phyloP scores from a whole-genome alignment of 2,329 filamentous ascomycete species.

The Trichoderma pleuroti region DNA sequence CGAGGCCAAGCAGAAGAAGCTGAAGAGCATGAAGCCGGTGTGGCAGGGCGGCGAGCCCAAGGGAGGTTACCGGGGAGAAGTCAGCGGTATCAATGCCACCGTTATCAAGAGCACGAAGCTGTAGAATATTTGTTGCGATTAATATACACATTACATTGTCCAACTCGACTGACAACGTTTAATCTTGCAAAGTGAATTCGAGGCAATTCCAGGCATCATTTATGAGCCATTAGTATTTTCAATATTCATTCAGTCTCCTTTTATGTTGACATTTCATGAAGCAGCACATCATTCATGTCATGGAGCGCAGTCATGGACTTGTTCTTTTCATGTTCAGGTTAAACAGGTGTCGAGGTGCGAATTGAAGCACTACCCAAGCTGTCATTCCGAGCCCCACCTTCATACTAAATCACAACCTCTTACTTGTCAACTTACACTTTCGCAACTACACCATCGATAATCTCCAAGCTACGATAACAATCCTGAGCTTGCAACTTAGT shows the following conservation, averaged over 20 bases:
- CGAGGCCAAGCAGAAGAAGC: constrained; percentile 96
- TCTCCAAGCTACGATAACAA: neutral
- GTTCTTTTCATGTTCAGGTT: neutral
- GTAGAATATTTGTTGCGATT: constrained; percentile 44
- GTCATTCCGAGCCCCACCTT: constrained; percentile 13
- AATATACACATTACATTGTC: neutral
- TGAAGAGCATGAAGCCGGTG: constrained; percentile 77
- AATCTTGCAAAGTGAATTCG: neutral
- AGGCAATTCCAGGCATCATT: accelerated
- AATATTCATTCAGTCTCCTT: neutral
- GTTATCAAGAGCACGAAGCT: constrained; percentile 92
- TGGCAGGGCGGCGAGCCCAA: constrained; percentile 83
- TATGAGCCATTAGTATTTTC: neutral
- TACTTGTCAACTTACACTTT: neutral
- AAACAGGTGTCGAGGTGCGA: neutral
- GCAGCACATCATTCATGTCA: neutral
- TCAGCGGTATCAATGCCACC: constrained; percentile 92
- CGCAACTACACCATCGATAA: neutral
- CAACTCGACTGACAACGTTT: neutral
- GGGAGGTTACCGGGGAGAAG: constrained; percentile 85
- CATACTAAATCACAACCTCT: neutral
- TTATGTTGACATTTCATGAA: neutral
- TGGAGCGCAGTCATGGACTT: neutral
- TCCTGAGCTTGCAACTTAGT: neutral
- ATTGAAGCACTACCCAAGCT: neutral